Conservation (phyloP, 805 yeast genomes). For the Candida krabiensis region DNA sequence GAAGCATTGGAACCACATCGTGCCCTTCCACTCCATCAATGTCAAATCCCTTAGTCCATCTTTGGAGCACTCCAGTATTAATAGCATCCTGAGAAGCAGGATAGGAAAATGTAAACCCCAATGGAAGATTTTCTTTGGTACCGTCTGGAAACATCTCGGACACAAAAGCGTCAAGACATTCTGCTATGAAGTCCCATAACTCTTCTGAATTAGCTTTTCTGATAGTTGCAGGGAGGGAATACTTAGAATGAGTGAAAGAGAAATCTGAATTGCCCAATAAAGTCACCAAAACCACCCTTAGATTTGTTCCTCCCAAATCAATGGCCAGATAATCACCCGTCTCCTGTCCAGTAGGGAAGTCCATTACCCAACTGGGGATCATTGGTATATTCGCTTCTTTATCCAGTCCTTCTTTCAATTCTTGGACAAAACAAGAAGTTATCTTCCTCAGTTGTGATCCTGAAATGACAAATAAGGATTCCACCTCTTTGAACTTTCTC, state of each 20-base stretch:
- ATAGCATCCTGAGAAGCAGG: conserved; percentile 84
- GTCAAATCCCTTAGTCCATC: conserved; percentile 98
- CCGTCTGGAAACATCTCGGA: conserved; percentile 59
- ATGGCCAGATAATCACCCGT: conserved; percentile 88
- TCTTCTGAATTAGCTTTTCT: conserved; percentile 78
- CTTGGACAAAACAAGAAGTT: conserved; percentile 73
- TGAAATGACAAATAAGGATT: conserved; percentile 60
- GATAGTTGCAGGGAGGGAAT: conserved; percentile 70
- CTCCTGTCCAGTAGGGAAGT: conserved; percentile 89
- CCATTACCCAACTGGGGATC: conserved; percentile 97
- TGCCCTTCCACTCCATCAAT: conserved; percentile 91
- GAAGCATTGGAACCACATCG: conserved; percentile 91
- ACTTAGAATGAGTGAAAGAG: conserved; percentile 85
- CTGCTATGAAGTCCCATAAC: conserved; percentile 85
- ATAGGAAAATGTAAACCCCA: conserved; percentile 94
- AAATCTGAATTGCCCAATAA: conserved; percentile 82
- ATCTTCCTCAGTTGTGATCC: conserved; percentile 61
- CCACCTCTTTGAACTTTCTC: conserved; percentile 47
- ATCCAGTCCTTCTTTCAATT: conserved; percentile 79
- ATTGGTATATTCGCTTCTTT: conserved; percentile 84
- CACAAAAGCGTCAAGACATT: conserved; percentile 69
- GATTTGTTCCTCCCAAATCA: conserved; percentile 96
- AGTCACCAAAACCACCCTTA: conserved; percentile 86
- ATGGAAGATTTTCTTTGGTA: conserved; percentile 62
- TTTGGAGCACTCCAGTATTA: conserved; percentile 82